Conservation (phyloP, 106 monocot genomes). For the Dendrobium huoshanense region DNA sequence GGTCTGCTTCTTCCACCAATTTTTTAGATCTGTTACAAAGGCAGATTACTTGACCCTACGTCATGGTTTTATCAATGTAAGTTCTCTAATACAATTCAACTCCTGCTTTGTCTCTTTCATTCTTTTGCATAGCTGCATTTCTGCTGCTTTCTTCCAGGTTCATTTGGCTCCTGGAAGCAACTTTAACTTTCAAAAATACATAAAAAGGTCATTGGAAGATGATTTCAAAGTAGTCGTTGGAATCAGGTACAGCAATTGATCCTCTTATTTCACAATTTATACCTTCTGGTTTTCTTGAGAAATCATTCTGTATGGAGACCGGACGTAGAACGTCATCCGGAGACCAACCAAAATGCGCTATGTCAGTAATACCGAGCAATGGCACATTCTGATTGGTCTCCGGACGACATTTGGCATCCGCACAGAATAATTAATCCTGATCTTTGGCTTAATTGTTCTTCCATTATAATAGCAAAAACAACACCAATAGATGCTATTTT, state of each 20-base stretch:
- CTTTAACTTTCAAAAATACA: conserved; percentile 64
- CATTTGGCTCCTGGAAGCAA: conserved; percentile 56
- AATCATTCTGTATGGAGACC: rapidly evolving
- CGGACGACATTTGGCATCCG: too few species aligned
- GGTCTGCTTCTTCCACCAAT: conserved; percentile 37
- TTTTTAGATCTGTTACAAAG: conserved; percentile 55
- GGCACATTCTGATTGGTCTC: too few species aligned
- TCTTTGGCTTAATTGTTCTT: too few species aligned
- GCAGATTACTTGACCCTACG: conserved; percentile 51
- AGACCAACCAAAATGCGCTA: too few species aligned
- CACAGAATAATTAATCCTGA: too few species aligned
- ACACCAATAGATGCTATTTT: too few species aligned
- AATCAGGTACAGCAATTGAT: conserved; percentile 31
- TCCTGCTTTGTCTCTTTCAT: not conserved
- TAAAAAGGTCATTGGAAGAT: conserved; percentile 47
- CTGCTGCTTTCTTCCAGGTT: conserved; percentile 16
- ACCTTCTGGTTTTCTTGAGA: too few species aligned
- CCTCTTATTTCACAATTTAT: too few species aligned
- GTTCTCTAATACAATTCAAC: conserved; percentile 2
- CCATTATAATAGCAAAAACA: too few species aligned
- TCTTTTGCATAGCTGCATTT: not conserved
- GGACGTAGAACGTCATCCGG: too few species aligned
- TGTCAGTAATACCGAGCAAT: too few species aligned
- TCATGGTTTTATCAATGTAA: conserved; percentile 53
- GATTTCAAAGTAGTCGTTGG: conserved; percentile 63